Conservation (phyloP, 2,329 filamentous ascomycete genomes). For the Alternaria metachromatica region DNA sequence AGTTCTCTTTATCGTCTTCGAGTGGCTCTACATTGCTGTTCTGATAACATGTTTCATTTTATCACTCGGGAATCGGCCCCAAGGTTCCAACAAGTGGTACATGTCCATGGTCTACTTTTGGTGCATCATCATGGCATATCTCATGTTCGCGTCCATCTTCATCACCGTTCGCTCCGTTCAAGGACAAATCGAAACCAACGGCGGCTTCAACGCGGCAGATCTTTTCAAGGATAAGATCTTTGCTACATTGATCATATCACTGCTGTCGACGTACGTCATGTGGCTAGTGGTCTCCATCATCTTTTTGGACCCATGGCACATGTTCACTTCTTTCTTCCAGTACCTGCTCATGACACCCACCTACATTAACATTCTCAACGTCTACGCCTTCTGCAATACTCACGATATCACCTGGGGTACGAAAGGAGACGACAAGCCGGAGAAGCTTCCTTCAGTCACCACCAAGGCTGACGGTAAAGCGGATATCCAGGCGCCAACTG, state of each 20-base stretch:
- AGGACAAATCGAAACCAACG: conserved; percentile 65
- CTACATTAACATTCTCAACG: conserved; percentile 98
- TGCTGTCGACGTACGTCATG: conserved; percentile 89
- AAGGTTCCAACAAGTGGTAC: conserved; percentile 92
- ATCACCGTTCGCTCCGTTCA: conserved; percentile 90
- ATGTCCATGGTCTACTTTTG: conserved; percentile 99
- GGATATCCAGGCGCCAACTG: conserved; percentile 82
- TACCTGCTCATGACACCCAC: conserved; percentile 94
- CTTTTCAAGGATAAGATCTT: conserved; percentile 90
- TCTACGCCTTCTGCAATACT: conserved; percentile 98
- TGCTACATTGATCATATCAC: conserved; percentile 90
- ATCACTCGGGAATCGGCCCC: conserved; percentile 90
- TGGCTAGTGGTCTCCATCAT: conserved; percentile 91
- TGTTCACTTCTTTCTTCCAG: conserved; percentile 92
- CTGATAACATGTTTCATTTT: conserved; percentile 95
- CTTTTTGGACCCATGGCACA: conserved; percentile 99
- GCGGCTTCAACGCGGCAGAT: conserved; percentile 72
- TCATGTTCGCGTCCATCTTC: conserved; percentile 93
- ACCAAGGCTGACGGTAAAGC: conserved; percentile 96
- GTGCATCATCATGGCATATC: conserved; percentile 89
- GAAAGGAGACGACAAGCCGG: conserved; percentile 95
- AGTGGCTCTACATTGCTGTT: conserved; percentile 93
- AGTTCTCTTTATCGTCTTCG: conserved; percentile 86
- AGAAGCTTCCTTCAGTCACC: conserved; percentile 85
- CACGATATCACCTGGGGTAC: conserved; percentile 98